A percentile compares a stretch with the other conserved stretches of the same genome.
Conservation (phyloP, 768 basidiomycete genomes). For the Chlorophyllum brunneum region DNA sequence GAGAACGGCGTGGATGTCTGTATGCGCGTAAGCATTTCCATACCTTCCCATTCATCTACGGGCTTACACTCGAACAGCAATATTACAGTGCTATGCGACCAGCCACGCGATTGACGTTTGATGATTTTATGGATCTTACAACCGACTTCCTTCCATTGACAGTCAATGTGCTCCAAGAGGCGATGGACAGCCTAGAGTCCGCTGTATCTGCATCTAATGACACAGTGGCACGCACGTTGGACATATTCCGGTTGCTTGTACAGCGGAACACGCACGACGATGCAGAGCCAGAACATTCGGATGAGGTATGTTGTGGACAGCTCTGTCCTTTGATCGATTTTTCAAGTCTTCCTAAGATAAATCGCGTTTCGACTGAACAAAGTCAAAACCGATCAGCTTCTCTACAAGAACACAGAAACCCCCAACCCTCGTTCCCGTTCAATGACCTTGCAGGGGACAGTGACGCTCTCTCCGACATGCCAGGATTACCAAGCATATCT, state of each 20-base stretch:
- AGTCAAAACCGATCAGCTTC: no score
- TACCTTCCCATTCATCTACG: conserved; percentile 2
- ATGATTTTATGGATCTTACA: conserved; percentile 3
- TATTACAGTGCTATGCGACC: conserved; percentile 2
- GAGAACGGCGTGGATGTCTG: conserved; percentile 47
- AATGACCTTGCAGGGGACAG: no score
- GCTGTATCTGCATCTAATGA: conserved; percentile 6
- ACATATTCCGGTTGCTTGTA: conserved; percentile 5
- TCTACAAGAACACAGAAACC: no score
- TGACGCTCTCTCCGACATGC: no score
- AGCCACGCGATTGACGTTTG: neutral
- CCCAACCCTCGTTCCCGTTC: no score
- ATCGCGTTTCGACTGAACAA: neutral
- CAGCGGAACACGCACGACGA: neutral
- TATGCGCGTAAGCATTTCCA: conserved; percentile 41
- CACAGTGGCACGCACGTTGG: conserved; percentile 2
- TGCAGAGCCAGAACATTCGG: neutral
- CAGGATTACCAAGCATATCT: no score
- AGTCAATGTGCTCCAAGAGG: conserved; percentile 4
- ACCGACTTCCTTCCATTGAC: neutral
- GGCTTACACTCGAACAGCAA: conserved; percentile 1
- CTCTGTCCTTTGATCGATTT: neutral
- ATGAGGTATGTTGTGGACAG: neutral
- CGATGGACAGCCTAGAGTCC: conserved; percentile 4
- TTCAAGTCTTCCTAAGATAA: neutral